A percentile compares a stretch with the other conserved stretches of the same genome.
phyloP scores from a whole-genome alignment of 805 yeast genomes.

The Blastobotrys parvus region DNA sequence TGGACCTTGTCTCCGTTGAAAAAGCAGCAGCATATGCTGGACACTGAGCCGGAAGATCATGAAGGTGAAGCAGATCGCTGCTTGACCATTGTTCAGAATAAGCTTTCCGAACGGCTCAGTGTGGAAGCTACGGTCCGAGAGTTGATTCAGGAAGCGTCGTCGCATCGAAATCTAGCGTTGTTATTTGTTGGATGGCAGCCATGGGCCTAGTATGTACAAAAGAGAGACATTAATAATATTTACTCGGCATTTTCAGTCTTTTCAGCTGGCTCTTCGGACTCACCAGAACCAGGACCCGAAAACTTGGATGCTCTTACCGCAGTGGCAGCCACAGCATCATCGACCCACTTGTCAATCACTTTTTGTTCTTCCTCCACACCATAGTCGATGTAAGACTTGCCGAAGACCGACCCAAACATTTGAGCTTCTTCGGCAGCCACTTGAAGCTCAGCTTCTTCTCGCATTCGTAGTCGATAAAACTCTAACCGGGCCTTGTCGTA shows the following conservation, averaged over 20 bases:
- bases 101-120: conserved; percentile 65
- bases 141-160: conserved; percentile 68
- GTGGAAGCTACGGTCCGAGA: conserved; percentile 80
- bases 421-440: conserved; percentile 74
- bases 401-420: conserved; percentile 76
- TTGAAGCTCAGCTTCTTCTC: conserved; percentile 65
- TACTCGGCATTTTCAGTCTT: neutral
- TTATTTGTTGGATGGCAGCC: conserved; percentile 60
- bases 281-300: conserved; percentile 20
- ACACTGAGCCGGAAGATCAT: conserved; percentile 23
- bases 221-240: neutral
- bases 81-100: conserved; percentile 59
- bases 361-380: conserved; percentile 68
- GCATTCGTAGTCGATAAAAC: conserved; percentile 78
- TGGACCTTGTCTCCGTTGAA: conserved; percentile 40
- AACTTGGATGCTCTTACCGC: conserved; percentile 34
- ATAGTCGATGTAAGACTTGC: conserved; percentile 50
- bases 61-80: conserved; percentile 77
- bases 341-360: conserved; percentile 65
- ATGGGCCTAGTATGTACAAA: conserved; percentile 20
- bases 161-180: conserved; percentile 55
- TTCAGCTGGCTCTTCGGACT: neutral
- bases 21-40: neutral
- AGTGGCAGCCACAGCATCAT: conserved; percentile 58
- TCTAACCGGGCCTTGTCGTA: conserved; percentile 84